phyloP scores from a whole-genome alignment of 83 land plant species.

The Thuja plicata region DNA sequence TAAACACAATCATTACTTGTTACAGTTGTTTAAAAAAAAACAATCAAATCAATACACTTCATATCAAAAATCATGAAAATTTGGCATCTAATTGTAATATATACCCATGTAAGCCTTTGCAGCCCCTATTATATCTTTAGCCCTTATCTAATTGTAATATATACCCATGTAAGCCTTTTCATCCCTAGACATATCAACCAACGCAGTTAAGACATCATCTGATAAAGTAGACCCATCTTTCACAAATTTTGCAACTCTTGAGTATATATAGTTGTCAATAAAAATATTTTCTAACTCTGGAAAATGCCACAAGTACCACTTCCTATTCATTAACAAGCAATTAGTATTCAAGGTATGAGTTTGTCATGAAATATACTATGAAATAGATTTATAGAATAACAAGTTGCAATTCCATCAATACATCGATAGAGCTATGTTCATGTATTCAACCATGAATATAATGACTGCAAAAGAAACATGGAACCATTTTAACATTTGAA shows the following conservation, averaged over 20 bases:
- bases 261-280: constrained; percentile 91
- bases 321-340: constrained; percentile 40
- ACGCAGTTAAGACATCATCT: constrained; percentile 59
- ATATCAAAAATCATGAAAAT: not conserved
- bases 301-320: constrained; percentile 99
- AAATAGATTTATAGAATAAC: not conserved
- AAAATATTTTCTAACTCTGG: constrained; percentile 95
- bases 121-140: constrained; percentile 88
- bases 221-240: constrained; percentile 73
- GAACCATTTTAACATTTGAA: too few species aligned
- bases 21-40: not conserved
- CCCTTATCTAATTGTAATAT: constrained; percentile 15
- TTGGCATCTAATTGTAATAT: not conserved
- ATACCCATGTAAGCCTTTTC: constrained; percentile 98
- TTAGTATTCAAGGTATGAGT: not conserved
- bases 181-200: constrained; percentile 84
- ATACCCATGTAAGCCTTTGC: constrained; percentile 96
- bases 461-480: too few species aligned
- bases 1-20: not conserved
- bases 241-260: constrained; percentile 73
- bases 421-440: not conserved
- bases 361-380: not conserved
- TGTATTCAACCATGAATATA: too few species aligned
- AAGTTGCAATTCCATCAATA: not conserved
- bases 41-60: not conserved